A percentile compares a stretch with the other conserved stretches of the same genome.
phyloP scores from a whole-genome alignment of 139 green algal species.

The Auxenochlorella pyrenoidosa region DNA sequence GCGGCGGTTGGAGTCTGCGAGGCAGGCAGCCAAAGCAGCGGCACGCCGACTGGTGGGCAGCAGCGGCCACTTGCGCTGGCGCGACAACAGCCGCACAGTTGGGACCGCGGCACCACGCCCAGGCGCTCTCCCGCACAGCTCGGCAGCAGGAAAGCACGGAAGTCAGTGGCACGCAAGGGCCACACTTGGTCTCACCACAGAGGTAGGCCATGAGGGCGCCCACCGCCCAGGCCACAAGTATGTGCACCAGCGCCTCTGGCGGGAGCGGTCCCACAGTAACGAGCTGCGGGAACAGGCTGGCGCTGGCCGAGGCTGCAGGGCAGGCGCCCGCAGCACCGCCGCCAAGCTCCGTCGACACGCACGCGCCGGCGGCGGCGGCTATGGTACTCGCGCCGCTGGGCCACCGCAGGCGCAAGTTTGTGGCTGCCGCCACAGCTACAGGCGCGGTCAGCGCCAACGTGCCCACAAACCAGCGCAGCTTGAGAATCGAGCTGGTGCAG shows the following conservation, averaged over 20 bases:
- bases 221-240: constrained; percentile 78
- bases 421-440: not conserved
- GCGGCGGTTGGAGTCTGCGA: constrained; percentile 71
- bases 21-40: not conserved
- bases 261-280: constrained; percentile 50
- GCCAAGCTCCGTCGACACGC: not conserved
- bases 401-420: constrained; percentile 25
- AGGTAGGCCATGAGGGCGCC: constrained; percentile 84
- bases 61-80: not conserved
- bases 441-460: constrained; percentile 34
- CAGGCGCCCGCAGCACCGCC: not conserved
- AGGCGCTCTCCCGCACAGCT: too few species aligned
- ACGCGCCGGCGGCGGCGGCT: not conserved
- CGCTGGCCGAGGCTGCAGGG: not conserved
- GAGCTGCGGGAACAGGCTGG: not conserved
- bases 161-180: not conserved
- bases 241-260: constrained; percentile 68
- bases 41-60: not conserved
- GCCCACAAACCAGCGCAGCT: constrained; percentile 70
- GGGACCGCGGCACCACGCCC: not conserved
- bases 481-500: constrained; percentile 78
- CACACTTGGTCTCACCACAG: constrained; percentile 10
- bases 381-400: not conserved
- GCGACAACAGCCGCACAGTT: not conserved
- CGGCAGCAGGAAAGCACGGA: not conserved